Conservation (phyloP, 1,284 basidiomycete species). For the Rhodotorula sp. region DNA sequence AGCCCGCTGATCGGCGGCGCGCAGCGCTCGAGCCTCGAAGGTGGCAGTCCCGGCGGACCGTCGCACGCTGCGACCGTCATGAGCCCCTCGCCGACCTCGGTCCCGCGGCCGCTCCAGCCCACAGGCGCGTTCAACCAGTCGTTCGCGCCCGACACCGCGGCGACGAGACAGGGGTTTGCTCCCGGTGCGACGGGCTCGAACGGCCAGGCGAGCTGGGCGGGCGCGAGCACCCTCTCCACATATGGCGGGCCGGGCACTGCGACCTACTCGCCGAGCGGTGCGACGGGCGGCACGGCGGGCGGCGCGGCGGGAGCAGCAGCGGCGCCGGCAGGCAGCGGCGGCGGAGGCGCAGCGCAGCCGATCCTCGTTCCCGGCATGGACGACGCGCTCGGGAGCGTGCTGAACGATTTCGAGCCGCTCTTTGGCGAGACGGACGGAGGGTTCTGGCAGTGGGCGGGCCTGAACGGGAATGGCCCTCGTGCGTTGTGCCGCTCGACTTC, state of each 20-base stretch:
- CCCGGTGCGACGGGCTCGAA: too few species aligned
- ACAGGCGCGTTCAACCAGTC: too few species aligned
- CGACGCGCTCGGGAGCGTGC: slow-evolving; percentile 25
- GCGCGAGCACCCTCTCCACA: not conserved
- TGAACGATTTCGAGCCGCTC: slow-evolving; percentile 37
- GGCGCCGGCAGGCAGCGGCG: not conserved
- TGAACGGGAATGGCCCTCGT: not conserved
- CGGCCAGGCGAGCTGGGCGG: too few species aligned
- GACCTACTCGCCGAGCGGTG: not conserved
- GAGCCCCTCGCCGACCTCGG: not conserved
- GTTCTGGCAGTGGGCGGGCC: slow-evolving; percentile 30
- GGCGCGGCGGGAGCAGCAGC: too few species aligned
- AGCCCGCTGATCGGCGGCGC: not conserved
- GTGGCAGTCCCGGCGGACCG: slow-evolving; percentile 4
- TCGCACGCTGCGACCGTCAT: slow-evolving; percentile 20
- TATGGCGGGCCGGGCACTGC: not conserved
- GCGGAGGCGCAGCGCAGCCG: not conserved
- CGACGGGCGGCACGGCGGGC: too few species aligned
- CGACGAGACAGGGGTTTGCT: too few species aligned
- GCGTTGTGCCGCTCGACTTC: not conserved
- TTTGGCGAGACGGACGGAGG: slow-evolving; percentile 25
- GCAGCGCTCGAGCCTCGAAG: not conserved
- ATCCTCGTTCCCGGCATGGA: slow-evolving; percentile 30
- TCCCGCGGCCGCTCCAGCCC: not conserved
- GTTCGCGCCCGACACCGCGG: too few species aligned